Evolutionary conservation across 768 basidiomycete species (phyloP), one percentile per base, ranked within the genome.

Genomic region (Suillus alpinus): DNA sequence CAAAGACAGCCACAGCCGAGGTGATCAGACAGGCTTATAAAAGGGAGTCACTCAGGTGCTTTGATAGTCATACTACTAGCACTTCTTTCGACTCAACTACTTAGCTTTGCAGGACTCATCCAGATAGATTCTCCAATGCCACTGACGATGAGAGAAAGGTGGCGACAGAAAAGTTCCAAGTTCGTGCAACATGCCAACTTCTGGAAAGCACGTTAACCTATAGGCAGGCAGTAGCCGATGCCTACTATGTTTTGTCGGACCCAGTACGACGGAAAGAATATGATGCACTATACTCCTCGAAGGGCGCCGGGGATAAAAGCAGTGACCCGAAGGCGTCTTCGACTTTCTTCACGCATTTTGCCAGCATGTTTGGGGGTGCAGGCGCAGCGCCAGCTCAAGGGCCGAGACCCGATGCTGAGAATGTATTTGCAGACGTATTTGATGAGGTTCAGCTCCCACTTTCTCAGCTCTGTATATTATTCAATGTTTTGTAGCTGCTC

Each of bases 211-310:
- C 12, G 6, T 47, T 49, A 6, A 29, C 55, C 56, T 41, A 49
- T 36, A 32, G 39, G 1, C 69, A 90, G 89, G 86, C 89, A 8
- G 87, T 97, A 63, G 94, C 95, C 57, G 95, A 97, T 73, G 94
- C 94, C 18, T 96, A 96, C 76, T 97, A 92, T 71, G 91, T 95
- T 31, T 84, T 98, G 40, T 94, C 92, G 3, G 93, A 97, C 73
- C 74, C 86, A 4, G 79, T 81, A 46, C 81, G 90, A 60, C 83
- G 88, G 60, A 79, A 73, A 67, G 90, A 93, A 73, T 93, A 93
- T 64, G 92, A 93, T 65, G 64, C 65, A 0, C 74, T 92, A 0
- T 89, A 89, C 69, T 73, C 77, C n/a, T 81, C 85, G 8, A 83
- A 83, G 56, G 63, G 80, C 8, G 68, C 71, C 18, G 69, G 77